These are phyloP conservation scores for Yarrowia alimentaria DNA, from an alignment of 805 yeast genomes.

Conservation along the genomic window DNA sequence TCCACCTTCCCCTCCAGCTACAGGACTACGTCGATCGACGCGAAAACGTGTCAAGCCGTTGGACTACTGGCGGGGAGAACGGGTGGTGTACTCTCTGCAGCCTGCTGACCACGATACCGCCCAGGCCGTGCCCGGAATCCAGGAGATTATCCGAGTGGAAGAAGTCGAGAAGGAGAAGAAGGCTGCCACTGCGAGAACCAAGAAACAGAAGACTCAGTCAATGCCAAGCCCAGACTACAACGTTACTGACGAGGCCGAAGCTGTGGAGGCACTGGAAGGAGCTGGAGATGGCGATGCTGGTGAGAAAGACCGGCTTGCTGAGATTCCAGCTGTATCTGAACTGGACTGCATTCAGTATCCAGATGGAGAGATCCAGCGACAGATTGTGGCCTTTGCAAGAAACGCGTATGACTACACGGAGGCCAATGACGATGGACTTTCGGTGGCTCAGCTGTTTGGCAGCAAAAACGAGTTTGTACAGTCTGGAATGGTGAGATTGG, in stretches of 20 bases:
- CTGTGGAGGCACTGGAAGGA: constrained; percentile 31
- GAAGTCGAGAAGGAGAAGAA: too few species aligned
- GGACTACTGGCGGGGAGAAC: constrained; percentile 83
- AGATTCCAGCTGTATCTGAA: too few species aligned
- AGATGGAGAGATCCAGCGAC: background rate
- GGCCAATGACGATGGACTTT: constrained; percentile 13
- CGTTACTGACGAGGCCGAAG: too few species aligned
- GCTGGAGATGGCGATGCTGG: background rate
- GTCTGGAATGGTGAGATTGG: constrained; percentile 15
- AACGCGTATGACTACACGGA: constrained; percentile 13
- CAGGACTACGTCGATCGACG: constrained; percentile 52
- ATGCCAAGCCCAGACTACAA: too few species aligned
- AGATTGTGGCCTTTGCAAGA: background rate
- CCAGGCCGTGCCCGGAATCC: too few species aligned
- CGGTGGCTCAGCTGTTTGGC: constrained; percentile 24
- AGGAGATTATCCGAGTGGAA: too few species aligned
- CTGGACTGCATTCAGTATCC: constrained; percentile 1
- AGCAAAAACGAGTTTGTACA: constrained; percentile 16
- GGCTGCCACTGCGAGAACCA: too few species aligned
- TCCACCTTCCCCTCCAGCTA: constrained; percentile 14
- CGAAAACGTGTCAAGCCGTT: constrained; percentile 68
- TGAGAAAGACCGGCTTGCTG: background rate
- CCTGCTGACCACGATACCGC: too few species aligned
- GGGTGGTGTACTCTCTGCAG: constrained; percentile 60
- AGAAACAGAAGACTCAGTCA: too few species aligned